Evolutionary conservation across 306 rosid species (phyloP).

Genomic region (Benincasa hispida): DNA sequence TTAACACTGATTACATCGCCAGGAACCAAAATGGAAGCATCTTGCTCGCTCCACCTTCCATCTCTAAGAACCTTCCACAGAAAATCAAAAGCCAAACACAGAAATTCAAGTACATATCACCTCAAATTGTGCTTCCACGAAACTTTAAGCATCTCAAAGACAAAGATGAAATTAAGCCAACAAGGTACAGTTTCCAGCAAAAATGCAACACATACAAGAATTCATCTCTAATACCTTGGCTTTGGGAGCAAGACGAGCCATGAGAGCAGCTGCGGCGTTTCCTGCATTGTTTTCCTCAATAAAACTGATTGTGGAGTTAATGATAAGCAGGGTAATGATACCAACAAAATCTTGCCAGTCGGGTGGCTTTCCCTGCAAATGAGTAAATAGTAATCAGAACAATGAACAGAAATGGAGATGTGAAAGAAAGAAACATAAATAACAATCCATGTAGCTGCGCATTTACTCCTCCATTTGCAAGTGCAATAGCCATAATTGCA

Average conservation of each 20-base stretch:
- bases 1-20: slow-evolving; percentile 92
- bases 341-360: slow-evolving; percentile 99
- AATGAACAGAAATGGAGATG: not conserved
- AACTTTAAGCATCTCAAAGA: not conserved
- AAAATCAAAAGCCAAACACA: slow-evolving; percentile 11
- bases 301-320: slow-evolving; percentile 95
- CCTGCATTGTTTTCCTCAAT: slow-evolving; percentile 98
- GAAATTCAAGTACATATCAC: not conserved
- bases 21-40: slow-evolving; percentile 72
- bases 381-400: not conserved
- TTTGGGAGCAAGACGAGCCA: slow-evolving; percentile 98
- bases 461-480: slow-evolving; percentile 98
- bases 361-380: slow-evolving; percentile 71
- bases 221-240: slow-evolving; percentile 55
- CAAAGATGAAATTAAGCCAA: not conserved
- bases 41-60: slow-evolving; percentile 96
- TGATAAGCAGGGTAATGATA: slow-evolving; percentile 73
- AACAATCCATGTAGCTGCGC: slow-evolving; percentile 1
- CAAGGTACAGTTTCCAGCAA: not conserved
- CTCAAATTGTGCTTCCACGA: not conserved
- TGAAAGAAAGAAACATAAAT: not conserved
- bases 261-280: slow-evolving; percentile 97
- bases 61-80: slow-evolving; percentile 75
- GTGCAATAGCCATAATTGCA: slow-evolving; percentile 99
- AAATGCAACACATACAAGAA: not conserved